Evolutionary conservation across 495 filamentous ascomycete genomes (phyloP).

Genomic region (Aspergillus sparsus): DNA sequence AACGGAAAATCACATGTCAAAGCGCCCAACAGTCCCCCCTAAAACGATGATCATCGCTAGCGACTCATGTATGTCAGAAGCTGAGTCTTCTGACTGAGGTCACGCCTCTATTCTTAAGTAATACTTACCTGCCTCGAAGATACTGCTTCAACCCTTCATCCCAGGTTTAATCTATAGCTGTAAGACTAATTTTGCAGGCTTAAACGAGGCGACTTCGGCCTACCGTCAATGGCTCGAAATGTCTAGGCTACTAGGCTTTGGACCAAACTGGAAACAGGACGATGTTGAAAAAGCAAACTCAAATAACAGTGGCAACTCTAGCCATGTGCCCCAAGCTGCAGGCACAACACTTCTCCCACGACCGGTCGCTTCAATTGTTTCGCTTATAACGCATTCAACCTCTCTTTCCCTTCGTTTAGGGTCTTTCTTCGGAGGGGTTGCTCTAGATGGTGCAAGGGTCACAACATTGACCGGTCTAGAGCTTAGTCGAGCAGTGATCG

Average conservation of each 20-base stretch:
- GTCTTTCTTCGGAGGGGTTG: conserved; percentile 62
- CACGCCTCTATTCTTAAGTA: background rate
- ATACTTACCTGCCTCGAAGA: no score
- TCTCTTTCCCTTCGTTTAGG: conserved; percentile 71
- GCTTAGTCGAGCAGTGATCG: conserved; percentile 64
- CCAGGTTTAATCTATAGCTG: conserved; percentile 17
- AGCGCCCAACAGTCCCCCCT: conserved; percentile 5
- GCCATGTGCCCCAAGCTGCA: conserved; percentile 35
- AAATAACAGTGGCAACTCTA: conserved; percentile 20
- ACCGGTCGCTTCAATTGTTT: conserved; percentile 68
- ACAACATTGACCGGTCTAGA: conserved; percentile 72
- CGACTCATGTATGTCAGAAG: conserved; percentile 7
- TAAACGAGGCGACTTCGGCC: conserved; percentile 2
- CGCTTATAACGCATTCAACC: conserved; percentile 66
- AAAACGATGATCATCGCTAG: background rate
- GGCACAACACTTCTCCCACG: conserved; percentile 65
- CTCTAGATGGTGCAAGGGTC: conserved; percentile 64
- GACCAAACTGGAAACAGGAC: conserved; percentile 20
- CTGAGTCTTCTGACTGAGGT: conserved; percentile 13
- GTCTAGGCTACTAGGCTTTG: conserved; percentile 25
- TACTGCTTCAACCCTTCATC: no score
- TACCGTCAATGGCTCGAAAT: conserved; percentile 33
- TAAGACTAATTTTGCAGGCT: background rate
- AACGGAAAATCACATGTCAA: conserved; percentile 27
- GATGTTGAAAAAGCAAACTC: conserved; percentile 16